Percentiles rank a stretch among this genome's conserved stretches.
Conservation (phyloP, 805 yeast species). For the Groenewaldozyma tartarivorans region DNA sequence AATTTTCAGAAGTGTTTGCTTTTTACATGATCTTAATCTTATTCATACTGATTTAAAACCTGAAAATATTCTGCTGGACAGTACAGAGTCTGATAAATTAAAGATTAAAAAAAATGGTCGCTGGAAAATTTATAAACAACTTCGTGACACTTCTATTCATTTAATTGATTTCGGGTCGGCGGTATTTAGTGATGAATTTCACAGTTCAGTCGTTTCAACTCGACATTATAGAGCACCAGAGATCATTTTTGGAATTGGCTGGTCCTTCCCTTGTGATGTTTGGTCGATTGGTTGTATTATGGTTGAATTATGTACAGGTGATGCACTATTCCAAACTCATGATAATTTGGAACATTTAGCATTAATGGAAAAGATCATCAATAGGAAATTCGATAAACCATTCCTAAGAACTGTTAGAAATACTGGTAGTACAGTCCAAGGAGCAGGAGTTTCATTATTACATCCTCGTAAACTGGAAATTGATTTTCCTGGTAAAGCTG, state of each 20-base stretch:
- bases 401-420: conserved; percentile 17
- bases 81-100: conserved; percentile 37
- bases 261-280: conserved; percentile 95
- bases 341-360: conserved; percentile 92
- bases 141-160: conserved; percentile 73
- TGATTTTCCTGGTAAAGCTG: conserved; percentile 30
- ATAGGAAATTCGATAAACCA: conserved; percentile 30
- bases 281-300: conserved; percentile 96
- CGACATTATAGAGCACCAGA: conserved; percentile 97
- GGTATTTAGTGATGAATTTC: conserved; percentile 87
- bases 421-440: conserved; percentile 11
- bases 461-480: conserved; percentile 9
- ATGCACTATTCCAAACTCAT: conserved; percentile 88
- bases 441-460: conserved; percentile 3
- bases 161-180: conserved; percentile 98
- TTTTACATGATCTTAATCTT: conserved; percentile 77
- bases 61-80: conserved; percentile 72
- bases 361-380: conserved; percentile 79
- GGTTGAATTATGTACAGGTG: conserved; percentile 87
- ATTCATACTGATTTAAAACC: conserved; percentile 97
- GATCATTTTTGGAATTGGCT: conserved; percentile 85
- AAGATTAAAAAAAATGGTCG: conserved; percentile 15
- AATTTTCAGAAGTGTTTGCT: conserved; percentile 73
- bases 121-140: conserved; percentile 30
- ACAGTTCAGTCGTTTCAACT: conserved; percentile 84